Conservation (phyloP, 345 rosid genomes). For the Corymbia maculata region DNA sequence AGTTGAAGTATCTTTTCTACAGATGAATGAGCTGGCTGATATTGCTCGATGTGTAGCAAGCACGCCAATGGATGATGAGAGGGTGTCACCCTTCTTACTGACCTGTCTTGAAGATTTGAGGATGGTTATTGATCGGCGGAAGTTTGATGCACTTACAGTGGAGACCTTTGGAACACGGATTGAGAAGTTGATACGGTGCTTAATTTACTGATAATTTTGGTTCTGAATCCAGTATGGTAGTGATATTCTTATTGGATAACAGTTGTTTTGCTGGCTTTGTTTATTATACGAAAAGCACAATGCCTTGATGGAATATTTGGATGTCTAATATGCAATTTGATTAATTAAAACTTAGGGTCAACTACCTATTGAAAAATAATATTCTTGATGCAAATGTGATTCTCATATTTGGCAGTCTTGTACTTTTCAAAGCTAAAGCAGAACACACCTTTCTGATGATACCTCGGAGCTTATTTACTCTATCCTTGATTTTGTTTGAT, state of each 20-base stretch:
- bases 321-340: neutral
- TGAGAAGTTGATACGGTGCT: slow-evolving; percentile 80
- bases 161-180: slow-evolving; percentile 95
- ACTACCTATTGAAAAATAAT: neutral
- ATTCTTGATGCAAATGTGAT: neutral
- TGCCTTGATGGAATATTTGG: neutral
- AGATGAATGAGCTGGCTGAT: slow-evolving; percentile 98
- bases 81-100: slow-evolving; percentile 54
- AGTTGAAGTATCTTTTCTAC: slow-evolving; percentile 20
- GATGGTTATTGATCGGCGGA: slow-evolving; percentile 76
- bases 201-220: neutral
- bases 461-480: neutral
- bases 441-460: neutral
- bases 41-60: slow-evolving; percentile 91
- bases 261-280: neutral
- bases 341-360: neutral
- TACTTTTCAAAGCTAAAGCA: neutral
- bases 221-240: neutral
- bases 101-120: slow-evolving; percentile 81
- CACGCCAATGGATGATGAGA: slow-evolving; percentile 72
- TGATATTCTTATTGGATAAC: neutral
- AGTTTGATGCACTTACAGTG: slow-evolving; percentile 90
- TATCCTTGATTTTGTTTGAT: neutral
- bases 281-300: neutral
- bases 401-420: neutral